These are phyloP conservation scores for Azolla pinnata DNA, from an alignment of 75 land plant genomes.

Conservation along the genomic window DNA sequence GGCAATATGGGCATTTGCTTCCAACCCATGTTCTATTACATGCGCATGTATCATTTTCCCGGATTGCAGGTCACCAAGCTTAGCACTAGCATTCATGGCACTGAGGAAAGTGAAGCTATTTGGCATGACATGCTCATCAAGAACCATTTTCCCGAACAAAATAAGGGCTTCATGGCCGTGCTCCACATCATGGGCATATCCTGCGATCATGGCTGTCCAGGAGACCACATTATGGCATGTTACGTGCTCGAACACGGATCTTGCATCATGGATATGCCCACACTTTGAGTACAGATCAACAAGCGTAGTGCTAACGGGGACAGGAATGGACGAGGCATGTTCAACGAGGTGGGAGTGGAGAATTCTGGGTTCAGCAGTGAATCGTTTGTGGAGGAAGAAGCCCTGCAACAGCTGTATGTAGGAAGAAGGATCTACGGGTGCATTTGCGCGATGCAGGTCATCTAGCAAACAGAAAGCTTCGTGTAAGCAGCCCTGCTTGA, in stretches of 20 bases:
- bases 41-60: constrained; percentile 42
- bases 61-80: constrained; percentile 26
- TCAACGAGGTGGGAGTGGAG: not conserved
- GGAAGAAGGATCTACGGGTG: too few relatives aligned
- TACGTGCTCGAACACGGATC: constrained; percentile 7
- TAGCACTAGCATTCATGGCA: constrained; percentile 42
- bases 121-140: constrained; percentile 12
- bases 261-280: constrained; percentile 7
- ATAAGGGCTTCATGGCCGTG: constrained; percentile 29
- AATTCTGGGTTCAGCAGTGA: not conserved
- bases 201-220: constrained; percentile 62
- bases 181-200: constrained; percentile 23
- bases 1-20: constrained; percentile 1
- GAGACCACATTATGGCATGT: constrained; percentile 7
- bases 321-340: not conserved
- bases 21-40: constrained; percentile 15
- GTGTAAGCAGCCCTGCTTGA: too few relatives aligned
- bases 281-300: constrained; percentile 18
- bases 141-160: constrained; percentile 31
- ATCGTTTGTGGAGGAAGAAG: too few relatives aligned
- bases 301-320: constrained; percentile 2
- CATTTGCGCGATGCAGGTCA: too few relatives aligned
- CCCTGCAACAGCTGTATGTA: too few relatives aligned
- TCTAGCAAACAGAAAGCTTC: too few relatives aligned
- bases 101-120: constrained; percentile 46